Conservation (phyloP, 2,329 filamentous ascomycete genomes). For the Epichloe bromicola region DNA sequence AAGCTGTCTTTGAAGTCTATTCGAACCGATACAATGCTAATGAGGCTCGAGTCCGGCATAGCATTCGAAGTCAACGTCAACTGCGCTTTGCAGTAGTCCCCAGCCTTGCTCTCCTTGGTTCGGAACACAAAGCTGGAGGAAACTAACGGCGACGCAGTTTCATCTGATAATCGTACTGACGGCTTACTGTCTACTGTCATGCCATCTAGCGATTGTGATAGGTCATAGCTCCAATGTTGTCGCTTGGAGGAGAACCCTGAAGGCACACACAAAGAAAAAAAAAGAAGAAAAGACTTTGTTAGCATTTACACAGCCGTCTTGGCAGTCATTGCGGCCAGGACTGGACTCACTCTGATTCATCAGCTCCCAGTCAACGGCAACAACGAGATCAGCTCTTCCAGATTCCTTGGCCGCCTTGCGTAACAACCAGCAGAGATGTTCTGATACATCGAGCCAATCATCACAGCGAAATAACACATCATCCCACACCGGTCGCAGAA, state of each 20-base stretch:
- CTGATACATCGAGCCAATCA: constrained; percentile 45
- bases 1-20: constrained; percentile 46
- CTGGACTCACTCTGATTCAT: constrained; percentile 39
- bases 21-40: constrained; percentile 37
- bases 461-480: constrained; percentile 42
- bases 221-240: constrained; percentile 48
- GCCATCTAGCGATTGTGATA: constrained; percentile 42
- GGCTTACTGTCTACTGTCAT: constrained; percentile 32
- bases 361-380: constrained; percentile 54
- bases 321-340: too few species aligned
- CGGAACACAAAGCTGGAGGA: constrained; percentile 45
- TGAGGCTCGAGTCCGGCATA: constrained; percentile 34
- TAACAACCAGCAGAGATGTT: constrained; percentile 49
- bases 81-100: constrained; percentile 45
- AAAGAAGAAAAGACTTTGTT: too few species aligned
- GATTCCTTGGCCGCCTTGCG: constrained; percentile 40
- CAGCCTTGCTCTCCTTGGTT: constrained; percentile 45
- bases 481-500: constrained; percentile 46
- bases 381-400: constrained; percentile 40
- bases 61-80: constrained; percentile 44
- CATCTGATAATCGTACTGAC: constrained; percentile 36
- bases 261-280: background rate
- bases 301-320: too few species aligned
- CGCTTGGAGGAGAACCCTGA: constrained; percentile 42
- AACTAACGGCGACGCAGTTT: constrained; percentile 39